A percentile compares a stretch with the other conserved stretches of the same genome.
Conservation (phyloP, 2,329 filamentous ascomycete species). For the Monosporascus sp. region DNA sequence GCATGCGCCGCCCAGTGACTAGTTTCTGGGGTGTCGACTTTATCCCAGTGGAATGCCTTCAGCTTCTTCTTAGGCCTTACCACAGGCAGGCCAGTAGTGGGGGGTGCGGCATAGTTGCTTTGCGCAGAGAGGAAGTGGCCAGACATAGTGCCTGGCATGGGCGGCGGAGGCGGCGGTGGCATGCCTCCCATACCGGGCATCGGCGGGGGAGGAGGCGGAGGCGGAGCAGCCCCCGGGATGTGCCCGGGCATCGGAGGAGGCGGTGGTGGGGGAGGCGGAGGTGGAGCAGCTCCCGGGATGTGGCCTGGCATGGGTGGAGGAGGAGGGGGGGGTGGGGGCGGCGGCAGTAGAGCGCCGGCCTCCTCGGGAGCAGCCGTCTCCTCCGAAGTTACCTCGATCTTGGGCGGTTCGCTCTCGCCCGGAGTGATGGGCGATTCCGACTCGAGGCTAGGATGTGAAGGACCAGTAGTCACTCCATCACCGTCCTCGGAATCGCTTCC, state of each 20-base stretch:
- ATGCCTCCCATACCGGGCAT: constrained; percentile 40
- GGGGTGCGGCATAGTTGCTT: constrained; percentile 45
- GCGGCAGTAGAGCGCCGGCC: constrained; percentile 29
- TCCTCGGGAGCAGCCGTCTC: constrained; percentile 24
- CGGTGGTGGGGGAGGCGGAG: constrained; percentile 33
- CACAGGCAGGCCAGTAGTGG: constrained; percentile 66
- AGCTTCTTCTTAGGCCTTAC: constrained; percentile 97
- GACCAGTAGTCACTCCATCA: constrained; percentile 66
- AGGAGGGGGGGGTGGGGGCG: constrained; percentile 33
- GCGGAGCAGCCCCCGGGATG: constrained; percentile 25
- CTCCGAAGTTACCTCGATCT: constrained; percentile 49
- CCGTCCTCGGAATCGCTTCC: constrained; percentile 67
- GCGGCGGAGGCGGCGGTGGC: constrained; percentile 50
- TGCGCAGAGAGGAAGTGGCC: constrained; percentile 71
- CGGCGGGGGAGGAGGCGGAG: constrained; percentile 40
- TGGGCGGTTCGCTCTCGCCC: constrained; percentile 53
- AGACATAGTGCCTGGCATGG: constrained; percentile 62
- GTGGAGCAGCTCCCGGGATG: constrained; percentile 24
- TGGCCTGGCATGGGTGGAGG: constrained; percentile 20
- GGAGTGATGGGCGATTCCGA: constrained; percentile 64
- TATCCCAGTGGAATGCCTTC: constrained; percentile 98
- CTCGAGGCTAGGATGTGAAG: constrained; percentile 70
- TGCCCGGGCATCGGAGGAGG: constrained; percentile 27
- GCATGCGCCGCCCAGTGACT: constrained; percentile 90
- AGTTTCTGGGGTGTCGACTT: constrained; percentile 85